Base-by-base conservation (phyloP, 2,329 filamentous ascomycete species). In the Mariannaea elegans region DNA sequence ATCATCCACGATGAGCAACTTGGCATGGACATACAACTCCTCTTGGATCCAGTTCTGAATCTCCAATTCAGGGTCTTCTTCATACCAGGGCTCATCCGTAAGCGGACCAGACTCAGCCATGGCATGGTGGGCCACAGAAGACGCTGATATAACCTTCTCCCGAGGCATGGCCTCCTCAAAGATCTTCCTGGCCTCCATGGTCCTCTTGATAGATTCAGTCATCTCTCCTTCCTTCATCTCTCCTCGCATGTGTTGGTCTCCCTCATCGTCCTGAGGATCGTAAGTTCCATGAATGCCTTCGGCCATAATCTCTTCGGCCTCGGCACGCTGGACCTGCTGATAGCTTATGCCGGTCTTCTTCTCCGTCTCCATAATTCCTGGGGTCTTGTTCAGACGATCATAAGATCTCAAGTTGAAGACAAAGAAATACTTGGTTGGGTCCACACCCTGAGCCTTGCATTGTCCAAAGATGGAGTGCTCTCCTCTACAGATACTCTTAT, bases 321-420 rank as follows among this genome's bases (percentile, higher is more conserved):
- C 87, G 2, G 92, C 94, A 48, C 91, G 88, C 76, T 97, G 93
- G 0, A 97, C 88, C 54, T 97, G 89, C 72, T 93, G 87, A 71
- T 97, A 97, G 48, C 85, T 89, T 50, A 97, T 87, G 0, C 92
- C 94, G 0, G 93, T 91, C 68, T 90, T 84, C 71, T 93, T 84
- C 73, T 97, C 94, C 57, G 91, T 87, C 68, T 90, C 85, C 66
- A 87, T 84, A 36, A 97, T 83, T 0, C 83, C 85, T 1, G 87
- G 84, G 0, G 92, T 97, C 67, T 90, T 90, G 77, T 97, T 96
- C 61, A 99, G 83, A 13, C 95, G 91, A 74, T 98, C 95, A 73
- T 97, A 99, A 2, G 91, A 93, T 18, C 95, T 87, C 38, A 99
- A 80, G 67, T 98, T 98, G 83, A 98, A 99, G 72, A 97, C 84